Percentiles rank a stretch among this genome's conserved stretches.
These are phyloP conservation scores for Lagerstroemia speciosa DNA, from an alignment of 345 rosid genomes.

Conservation along the genomic window DNA sequence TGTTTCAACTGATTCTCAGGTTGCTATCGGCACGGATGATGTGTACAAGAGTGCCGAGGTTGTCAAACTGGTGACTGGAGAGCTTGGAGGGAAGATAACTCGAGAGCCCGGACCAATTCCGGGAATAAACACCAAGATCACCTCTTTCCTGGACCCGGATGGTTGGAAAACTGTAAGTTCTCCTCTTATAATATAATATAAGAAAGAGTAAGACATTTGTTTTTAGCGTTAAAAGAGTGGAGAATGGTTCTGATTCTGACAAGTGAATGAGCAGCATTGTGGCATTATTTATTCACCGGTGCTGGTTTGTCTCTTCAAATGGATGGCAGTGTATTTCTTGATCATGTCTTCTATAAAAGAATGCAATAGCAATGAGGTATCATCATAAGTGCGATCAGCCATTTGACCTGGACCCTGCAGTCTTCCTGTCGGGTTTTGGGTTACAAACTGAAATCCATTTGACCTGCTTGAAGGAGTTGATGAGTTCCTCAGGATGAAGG, in stretches of 20 bases:
- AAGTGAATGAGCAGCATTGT: not conserved
- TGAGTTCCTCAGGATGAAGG: too few relatives aligned
- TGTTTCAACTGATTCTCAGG: slow-evolving; percentile 21
- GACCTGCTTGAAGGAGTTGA: not conserved
- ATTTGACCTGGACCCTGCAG: too few relatives aligned
- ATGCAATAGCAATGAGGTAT: too few relatives aligned
- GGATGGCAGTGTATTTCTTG: too few relatives aligned
- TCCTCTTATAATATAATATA: not conserved
- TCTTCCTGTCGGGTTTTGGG: too few relatives aligned
- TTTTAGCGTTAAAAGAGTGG: too few relatives aligned
- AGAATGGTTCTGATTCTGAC: not conserved
- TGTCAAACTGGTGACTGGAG: slow-evolving; percentile 52
- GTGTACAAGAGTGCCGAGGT: slow-evolving; percentile 94
- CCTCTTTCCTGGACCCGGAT: slow-evolving; percentile 81
- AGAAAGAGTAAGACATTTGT: not conserved
- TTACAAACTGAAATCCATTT: not conserved
- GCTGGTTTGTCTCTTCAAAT: too few relatives aligned
- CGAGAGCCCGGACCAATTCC: slow-evolving; percentile 82
- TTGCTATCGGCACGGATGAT: slow-evolving; percentile 82
- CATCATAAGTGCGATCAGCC: too few relatives aligned
- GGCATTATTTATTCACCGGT: too few relatives aligned
- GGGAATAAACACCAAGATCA: slow-evolving; percentile 81
- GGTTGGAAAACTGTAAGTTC: slow-evolving; percentile 90
- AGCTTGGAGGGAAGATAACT: slow-evolving; percentile 90
- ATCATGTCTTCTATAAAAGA: too few relatives aligned